Evolutionary conservation across 2,329 filamentous ascomycete genomes (phyloP), one percentile per base, ranked within the genome.

Genomic region (Mollisiaceae sp.): DNA sequence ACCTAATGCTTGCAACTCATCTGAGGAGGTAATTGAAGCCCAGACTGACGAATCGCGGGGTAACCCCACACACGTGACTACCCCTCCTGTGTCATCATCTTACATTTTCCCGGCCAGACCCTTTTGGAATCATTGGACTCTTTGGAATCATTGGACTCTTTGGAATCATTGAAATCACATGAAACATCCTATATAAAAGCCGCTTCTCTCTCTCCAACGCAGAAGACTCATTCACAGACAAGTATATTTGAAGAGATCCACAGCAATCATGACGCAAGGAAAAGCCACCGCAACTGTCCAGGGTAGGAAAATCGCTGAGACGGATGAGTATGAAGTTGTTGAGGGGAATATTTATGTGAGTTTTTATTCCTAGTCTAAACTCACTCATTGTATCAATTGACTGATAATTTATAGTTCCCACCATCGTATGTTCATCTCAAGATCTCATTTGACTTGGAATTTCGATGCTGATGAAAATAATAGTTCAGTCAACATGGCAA

Each of bases 311-410:
- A 78, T 83, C 70, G 82, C 82, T 55, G 77, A 80, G 64, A 79
- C 81, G 4, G 78, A 81, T 65, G 75, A 76, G 9, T 83, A 79
- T 71, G 79, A 82, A 66, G 72, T 80, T 22, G 81, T 83, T 6
- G 82, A 83, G 65, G 81, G 81, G 36, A 83, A 83, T 69, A 76
- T 83, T 68, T 83, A 83, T 71, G 80, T 81, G 70, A 45, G 70
- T 57, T 45, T 65, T n/a, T 72, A 67, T 73, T 55, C 35, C 65
- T 36, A 18, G 38, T 12, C 15, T 18, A 22, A 55, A 12, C 9
- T 6, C 12, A 14, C 39, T 36, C 4, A 18, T 27, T 14, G 24
- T 18, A 32, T 22, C n/a, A 12, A 24, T 52, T 24, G 8, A 43
- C 65, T 75, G 35, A 73, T 60, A 22, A 27, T 52, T 54, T 2